Evolutionary conservation across 192 early-diverging fungal genomes (phyloP).

Genomic region (Chytriomyces hyalinus): DNA sequence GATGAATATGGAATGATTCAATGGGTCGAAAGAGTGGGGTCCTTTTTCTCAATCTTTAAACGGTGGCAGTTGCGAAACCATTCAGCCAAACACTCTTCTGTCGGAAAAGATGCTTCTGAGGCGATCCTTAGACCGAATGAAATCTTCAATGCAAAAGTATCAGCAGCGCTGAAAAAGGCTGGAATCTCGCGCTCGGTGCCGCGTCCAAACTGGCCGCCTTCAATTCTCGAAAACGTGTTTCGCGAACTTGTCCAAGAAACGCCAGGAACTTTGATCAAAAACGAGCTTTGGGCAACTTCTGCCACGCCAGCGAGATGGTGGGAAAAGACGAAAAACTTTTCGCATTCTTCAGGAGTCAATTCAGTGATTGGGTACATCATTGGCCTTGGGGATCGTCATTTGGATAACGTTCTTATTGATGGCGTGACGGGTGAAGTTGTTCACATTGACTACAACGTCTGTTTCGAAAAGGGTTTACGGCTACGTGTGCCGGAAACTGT

Average conservation of each 20-base stretch:
- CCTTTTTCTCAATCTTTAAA: constrained; percentile 78
- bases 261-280: constrained; percentile 67
- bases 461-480: constrained; percentile 70
- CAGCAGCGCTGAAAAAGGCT: constrained; percentile 57
- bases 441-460: constrained; percentile 80
- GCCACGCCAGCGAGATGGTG: constrained; percentile 41
- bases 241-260: constrained; percentile 68
- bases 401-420: constrained; percentile 75
- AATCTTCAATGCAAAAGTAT: constrained; percentile 48
- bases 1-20: constrained; percentile 90
- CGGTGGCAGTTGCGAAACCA: constrained; percentile 78
- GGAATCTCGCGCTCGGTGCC: constrained; percentile 59
- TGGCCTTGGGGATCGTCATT: constrained; percentile 74
- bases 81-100: constrained; percentile 58
- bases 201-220: constrained; percentile 72
- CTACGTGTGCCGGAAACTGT: constrained; percentile 74
- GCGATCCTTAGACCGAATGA: constrained; percentile 46
- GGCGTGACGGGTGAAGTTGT: constrained; percentile 55
- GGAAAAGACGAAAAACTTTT: constrained; percentile 47
- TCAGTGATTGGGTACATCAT: constrained; percentile 71
- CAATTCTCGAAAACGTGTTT: constrained; percentile 62
- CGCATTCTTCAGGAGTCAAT: constrained; percentile 61
- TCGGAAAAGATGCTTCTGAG: constrained; percentile 35
- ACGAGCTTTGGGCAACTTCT: constrained; percentile 70
- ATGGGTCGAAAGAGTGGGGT: constrained; percentile 86